Evolutionary conservation across 495 filamentous ascomycete species (phyloP), one percentile per base, ranked within the genome.

Genomic region (Tuber melanosporum): DNA sequence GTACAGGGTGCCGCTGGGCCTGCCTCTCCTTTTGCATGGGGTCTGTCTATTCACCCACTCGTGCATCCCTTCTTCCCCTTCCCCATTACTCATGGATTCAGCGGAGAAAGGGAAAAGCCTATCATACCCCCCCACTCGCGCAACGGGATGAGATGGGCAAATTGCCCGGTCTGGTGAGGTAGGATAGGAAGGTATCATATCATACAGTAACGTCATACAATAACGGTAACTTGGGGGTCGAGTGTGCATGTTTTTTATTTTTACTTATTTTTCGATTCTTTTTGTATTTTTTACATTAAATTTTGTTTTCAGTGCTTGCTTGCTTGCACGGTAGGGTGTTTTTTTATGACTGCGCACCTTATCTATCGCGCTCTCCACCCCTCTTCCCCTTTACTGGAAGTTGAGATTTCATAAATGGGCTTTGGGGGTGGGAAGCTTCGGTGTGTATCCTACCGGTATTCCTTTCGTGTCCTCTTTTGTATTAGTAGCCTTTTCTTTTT

Each of bases 401-500:
- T 26, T 57, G 49, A 57, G 49, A 57, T 57, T n/a, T 26, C n/a
- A 57, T n/a, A 14, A 57, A 6, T 26, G 49, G 49, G 15, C 46
- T 47, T 47, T 47, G 20, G 47, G 49, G 49, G 49, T 22, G 9
- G 22, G 39, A 1, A 41, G 22, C 22, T 57, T 26, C 22, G n/a
- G 49, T 57, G 49, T 73, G 69, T 71, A 19, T 69, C 46, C 44
- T 42, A 71, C 32, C 42, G 42, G 42, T 45, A 44, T 47, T 46
- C 20, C 20, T 44, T 44, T 52, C 39, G 36, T 47, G 22, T 46
- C 47, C 36, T 36, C 71, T 70, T 49, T 71, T 75, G 74, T 75
- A 75, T 52, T 72, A 75, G 22, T 49, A 72, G 43, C 44, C 57
- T 17, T 76, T 72, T 26, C n/a, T 72, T 76, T 72, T 26, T 41